Evolutionary conservation across 1,284 basidiomycete genomes (phyloP).

Genomic region (Ustilago lituana): DNA sequence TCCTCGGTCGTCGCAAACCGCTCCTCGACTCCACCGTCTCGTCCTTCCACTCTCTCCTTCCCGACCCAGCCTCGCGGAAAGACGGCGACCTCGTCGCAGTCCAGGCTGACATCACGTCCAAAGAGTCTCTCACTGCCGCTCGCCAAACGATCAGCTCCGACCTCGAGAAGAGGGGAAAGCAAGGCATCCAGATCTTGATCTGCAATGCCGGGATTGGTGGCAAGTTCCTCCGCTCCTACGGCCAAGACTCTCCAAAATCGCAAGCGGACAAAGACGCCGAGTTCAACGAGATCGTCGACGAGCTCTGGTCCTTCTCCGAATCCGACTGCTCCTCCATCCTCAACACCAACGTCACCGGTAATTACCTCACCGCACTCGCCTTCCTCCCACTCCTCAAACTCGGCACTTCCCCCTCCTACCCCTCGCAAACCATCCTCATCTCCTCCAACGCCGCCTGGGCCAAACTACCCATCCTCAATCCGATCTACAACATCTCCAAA

Average conservation of each 20-base stretch:
- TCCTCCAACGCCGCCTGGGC: slow-evolving; percentile 44
- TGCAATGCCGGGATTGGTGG: slow-evolving; percentile 47
- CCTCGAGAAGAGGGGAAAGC: slow-evolving; percentile 2
- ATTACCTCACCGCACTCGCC: slow-evolving; percentile 35
- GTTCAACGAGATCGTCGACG: slow-evolving; percentile 29
- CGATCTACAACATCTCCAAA: slow-evolving; percentile 53
- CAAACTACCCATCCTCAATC: slow-evolving; percentile 51
- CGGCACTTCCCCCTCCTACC: slow-evolving; percentile 10
- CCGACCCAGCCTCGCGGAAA: not conserved
- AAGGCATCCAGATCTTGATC: slow-evolving; percentile 33
- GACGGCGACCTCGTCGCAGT: slow-evolving; percentile 21
- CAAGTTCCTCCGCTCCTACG: slow-evolving; percentile 31
- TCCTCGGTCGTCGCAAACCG: slow-evolving; percentile 35
- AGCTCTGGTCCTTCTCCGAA: slow-evolving; percentile 39
- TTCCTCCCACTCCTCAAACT: slow-evolving; percentile 41
- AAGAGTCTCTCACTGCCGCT: slow-evolving; percentile 23
- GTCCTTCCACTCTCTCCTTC: slow-evolving; percentile 8
- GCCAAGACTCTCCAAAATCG: slow-evolving; percentile 1
- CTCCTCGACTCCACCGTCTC: slow-evolving; percentile 24
- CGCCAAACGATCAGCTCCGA: slow-evolving; percentile 14
- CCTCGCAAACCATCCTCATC: slow-evolving; percentile 42
- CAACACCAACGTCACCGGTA: slow-evolving; percentile 40
- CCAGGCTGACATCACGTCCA: slow-evolving; percentile 40
- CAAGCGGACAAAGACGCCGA: slow-evolving; percentile 12
- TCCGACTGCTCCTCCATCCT: slow-evolving; percentile 28